Evolutionary conservation across 306 rosid genomes (phyloP), one percentile per base, ranked within the genome.

Genomic region (Cicer pinnatifidum): DNA sequence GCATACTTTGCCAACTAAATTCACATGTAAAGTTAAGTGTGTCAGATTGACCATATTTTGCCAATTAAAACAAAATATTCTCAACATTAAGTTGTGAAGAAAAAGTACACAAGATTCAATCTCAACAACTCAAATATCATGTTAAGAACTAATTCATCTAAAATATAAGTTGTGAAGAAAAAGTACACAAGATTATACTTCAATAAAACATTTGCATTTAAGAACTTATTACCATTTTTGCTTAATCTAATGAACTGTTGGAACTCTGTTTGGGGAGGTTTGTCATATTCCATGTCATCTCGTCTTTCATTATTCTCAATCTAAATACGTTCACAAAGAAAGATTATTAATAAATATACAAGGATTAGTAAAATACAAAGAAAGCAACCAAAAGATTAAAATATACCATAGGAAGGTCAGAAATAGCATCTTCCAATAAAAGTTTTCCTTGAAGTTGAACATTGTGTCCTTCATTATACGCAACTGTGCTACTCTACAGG

Each of bases 391-490:
- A 16, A 75, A 50, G 6, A 51, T 11, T 2, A 12, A 23, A 69
- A 46, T 43, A 47, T 87, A 90, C 98, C 52, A 37, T 10, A 9
- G 98, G 98, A 13, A 93, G 90, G 73, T 93, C 98, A 11, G 93
- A 85, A 37, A 93, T 85, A 23, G 98, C 96, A 83, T 93, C 96
- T 6, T 82, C 53, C 28, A 93, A 69, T 5, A 77, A 52, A 66
- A 93, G 96, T 38, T 82, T 89, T n/a, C 8, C 75, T 51, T 82
- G 83, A 60, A 91, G 47, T 33, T 67, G 33, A n/a, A 50, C 28
- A 1, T 16, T 3, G 0, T 81, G 86, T 1, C 91, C 90, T 62
- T 85, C 87, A 4, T 84, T 73, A 41, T 84, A 84, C 2, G 92
- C 97, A 48, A 92, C 92, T 1, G 86, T 78, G 43, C 82, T 83